Percentiles rank a stretch among this genome's conserved stretches.
Evolutionary conservation across 768 basidiomycete genomes (phyloP).

Genomic region (Collybia nuda): DNA sequence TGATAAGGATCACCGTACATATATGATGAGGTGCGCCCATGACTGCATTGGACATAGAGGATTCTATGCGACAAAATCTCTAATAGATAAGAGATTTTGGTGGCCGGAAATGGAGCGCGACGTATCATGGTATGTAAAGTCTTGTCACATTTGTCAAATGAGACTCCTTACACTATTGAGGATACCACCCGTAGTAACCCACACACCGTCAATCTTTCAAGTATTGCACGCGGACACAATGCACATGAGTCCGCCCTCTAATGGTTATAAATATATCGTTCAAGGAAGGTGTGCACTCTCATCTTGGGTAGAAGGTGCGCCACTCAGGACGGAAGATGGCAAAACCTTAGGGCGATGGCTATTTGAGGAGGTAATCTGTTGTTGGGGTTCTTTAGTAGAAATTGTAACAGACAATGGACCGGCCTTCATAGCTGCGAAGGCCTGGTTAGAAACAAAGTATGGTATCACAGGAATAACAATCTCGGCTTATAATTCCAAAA

Average conservation of each 20-base stretch:
- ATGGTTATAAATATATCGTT: constrained; percentile 22
- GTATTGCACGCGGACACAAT: constrained; percentile 38
- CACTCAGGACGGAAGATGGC: constrained; percentile 14
- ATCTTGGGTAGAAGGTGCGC: constrained; percentile 15
- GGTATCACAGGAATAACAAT: constrained; percentile 25
- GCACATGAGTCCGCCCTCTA: constrained; percentile 21
- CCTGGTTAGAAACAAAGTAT: background rate
- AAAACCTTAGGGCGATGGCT: constrained; percentile 20
- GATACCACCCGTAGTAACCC: constrained; percentile 22
- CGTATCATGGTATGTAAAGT: constrained; percentile 27
- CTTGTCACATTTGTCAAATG: constrained; percentile 39
- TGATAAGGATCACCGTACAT: constrained; percentile 12
- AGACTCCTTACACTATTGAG: constrained; percentile 15
- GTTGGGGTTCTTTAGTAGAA: constrained; percentile 36
- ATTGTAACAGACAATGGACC: constrained; percentile 43
- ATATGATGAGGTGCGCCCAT: background rate
- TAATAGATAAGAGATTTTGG: constrained; percentile 20
- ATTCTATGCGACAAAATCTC: constrained; percentile 6
- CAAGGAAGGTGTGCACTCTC: constrained; percentile 23
- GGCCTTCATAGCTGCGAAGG: constrained; percentile 16
- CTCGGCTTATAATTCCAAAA: constrained; percentile 31
- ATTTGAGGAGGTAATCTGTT: constrained; percentile 30
- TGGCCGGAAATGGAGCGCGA: constrained; percentile 26
- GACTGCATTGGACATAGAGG: constrained; percentile 22
- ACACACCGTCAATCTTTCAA: constrained; percentile 21